phyloP scores from a whole-genome alignment of 805 yeast species.

The Myxozyma geophila region DNA sequence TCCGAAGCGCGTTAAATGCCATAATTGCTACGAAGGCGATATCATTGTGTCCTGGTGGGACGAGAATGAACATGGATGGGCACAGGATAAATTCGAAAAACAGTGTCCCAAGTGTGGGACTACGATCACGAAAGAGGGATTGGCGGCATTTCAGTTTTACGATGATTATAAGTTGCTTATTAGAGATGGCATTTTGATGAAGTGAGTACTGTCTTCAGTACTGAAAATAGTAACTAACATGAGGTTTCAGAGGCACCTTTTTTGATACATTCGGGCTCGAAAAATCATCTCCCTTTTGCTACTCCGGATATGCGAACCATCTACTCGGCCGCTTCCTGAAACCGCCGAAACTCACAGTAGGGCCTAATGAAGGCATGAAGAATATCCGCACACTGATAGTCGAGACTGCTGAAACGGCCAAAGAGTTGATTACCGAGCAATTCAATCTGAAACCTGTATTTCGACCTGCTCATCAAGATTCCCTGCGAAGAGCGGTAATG shows the following conservation, averaged over 20 bases:
- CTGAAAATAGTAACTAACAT: background rate
- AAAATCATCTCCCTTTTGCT: background rate
- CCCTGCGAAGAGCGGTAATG: constrained; percentile 23
- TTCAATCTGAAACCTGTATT: background rate
- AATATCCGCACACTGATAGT: background rate
- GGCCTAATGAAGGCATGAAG: background rate
- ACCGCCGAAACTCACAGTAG: background rate
- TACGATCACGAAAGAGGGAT: constrained; percentile 2
- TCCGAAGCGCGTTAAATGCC: constrained; percentile 4
- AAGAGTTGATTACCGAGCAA: constrained; percentile 3
- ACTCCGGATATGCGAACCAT: constrained; percentile 5
- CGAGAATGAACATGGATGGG: constrained; percentile 17
- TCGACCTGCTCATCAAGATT: background rate
- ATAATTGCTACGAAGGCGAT: constrained; percentile 3
- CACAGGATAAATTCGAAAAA: constrained; percentile 11
- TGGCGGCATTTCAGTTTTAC: constrained; percentile 15
- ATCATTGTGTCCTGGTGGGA: constrained; percentile 11
- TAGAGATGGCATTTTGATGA: constrained; percentile 11
- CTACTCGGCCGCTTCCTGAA: background rate
- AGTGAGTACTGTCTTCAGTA: background rate
- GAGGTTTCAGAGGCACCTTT: constrained; percentile 9
- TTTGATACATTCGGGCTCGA: constrained; percentile 6
- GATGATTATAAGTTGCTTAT: constrained; percentile 2
- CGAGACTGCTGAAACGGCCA: background rate
- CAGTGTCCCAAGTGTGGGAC: constrained; percentile 14